Conservation (phyloP, 768 basidiomycete genomes). For the Tephrocybe sp. region DNA sequence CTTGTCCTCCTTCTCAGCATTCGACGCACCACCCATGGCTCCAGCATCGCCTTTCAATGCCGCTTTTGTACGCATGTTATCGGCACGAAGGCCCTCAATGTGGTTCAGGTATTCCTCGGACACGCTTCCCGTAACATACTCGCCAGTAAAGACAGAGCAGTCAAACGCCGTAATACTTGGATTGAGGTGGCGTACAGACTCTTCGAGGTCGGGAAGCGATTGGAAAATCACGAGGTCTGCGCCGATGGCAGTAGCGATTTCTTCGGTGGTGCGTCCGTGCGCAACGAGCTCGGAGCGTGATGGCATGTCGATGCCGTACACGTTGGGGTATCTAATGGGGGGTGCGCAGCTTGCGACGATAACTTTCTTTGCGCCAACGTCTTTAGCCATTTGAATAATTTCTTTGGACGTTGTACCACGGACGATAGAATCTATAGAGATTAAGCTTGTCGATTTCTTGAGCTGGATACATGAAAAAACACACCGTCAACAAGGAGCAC, state of each 20-base stretch:
- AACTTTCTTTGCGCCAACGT: constrained; percentile 95
- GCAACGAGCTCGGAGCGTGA: constrained; percentile 93
- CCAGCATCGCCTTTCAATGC: constrained; percentile 27
- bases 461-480: constrained; percentile 12
- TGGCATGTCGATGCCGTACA: constrained; percentile 99
- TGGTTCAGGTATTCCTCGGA: constrained; percentile 75
- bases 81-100: constrained; percentile 76
- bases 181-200: constrained; percentile 85
- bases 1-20: constrained; percentile 18
- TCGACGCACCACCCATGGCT: constrained; percentile 24
- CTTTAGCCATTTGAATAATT: constrained; percentile 99
- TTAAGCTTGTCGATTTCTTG: not conserved
- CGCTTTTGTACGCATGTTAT: constrained; percentile 68
- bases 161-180: constrained; percentile 76
- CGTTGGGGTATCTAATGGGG: constrained; percentile 90
- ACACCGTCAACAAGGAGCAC: constrained; percentile 94
- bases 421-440: constrained; percentile 85
- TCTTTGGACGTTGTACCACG: constrained; percentile 98
- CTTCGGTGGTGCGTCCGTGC: constrained; percentile 63
- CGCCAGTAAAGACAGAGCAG: constrained; percentile 96
- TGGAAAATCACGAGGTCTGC: constrained; percentile 97
- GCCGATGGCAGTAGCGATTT: constrained; percentile 80
- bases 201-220: constrained; percentile 81
- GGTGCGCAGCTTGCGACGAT: constrained; percentile 97
- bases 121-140: constrained; percentile 94